Percentiles rank a stretch among this genome's conserved stretches.
These are phyloP conservation scores for Starmerella powellii DNA, from an alignment of 805 yeast genomes.

Conservation along the genomic window DNA sequence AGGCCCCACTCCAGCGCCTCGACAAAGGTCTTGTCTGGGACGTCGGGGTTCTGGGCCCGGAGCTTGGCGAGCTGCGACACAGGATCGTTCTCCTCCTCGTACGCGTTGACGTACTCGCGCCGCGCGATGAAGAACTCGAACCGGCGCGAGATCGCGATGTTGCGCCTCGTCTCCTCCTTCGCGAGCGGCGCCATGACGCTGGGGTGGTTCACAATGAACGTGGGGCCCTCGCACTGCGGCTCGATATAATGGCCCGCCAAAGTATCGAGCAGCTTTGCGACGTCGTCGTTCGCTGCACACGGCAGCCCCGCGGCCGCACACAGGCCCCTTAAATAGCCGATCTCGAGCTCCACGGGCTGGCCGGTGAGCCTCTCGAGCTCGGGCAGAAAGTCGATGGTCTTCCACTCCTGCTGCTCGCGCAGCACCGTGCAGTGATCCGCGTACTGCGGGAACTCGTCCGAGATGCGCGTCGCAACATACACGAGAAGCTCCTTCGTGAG, in stretches of 20 bases:
- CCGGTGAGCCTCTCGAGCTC: constrained; percentile 49
- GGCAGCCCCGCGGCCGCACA: constrained; percentile 6
- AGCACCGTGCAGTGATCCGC: constrained; percentile 3
- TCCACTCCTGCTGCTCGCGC: constrained; percentile 24
- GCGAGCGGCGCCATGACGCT: constrained; percentile 77
- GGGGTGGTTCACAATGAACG: constrained; percentile 74
- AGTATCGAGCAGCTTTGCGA: constrained; percentile 52
- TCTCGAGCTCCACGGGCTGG: constrained; percentile 34
- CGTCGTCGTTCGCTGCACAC: constrained; percentile 24
- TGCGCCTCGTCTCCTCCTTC: constrained; percentile 38
- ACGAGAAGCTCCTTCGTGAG: constrained; percentile 49
- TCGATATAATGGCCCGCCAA: constrained; percentile 55
- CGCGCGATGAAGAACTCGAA: constrained; percentile 78
- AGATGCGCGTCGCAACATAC: constrained; percentile 28
- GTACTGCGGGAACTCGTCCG: constrained; percentile 17
- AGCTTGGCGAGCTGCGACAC: constrained; percentile 55
- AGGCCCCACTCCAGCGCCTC: constrained; percentile 79
- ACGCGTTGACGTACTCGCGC: constrained; percentile 78
- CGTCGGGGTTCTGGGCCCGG: constrained; percentile 38
- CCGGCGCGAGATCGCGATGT: constrained; percentile 42
- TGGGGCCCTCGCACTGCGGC: constrained; percentile 49
- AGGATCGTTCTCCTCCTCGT: constrained; percentile 93
- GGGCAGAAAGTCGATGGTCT: constrained; percentile 51
- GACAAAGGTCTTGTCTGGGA: constrained; percentile 63
- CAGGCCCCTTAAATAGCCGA: constrained; percentile 25